Base-by-base conservation (phyloP, 805 yeast species). In the Candida montana region DNA sequence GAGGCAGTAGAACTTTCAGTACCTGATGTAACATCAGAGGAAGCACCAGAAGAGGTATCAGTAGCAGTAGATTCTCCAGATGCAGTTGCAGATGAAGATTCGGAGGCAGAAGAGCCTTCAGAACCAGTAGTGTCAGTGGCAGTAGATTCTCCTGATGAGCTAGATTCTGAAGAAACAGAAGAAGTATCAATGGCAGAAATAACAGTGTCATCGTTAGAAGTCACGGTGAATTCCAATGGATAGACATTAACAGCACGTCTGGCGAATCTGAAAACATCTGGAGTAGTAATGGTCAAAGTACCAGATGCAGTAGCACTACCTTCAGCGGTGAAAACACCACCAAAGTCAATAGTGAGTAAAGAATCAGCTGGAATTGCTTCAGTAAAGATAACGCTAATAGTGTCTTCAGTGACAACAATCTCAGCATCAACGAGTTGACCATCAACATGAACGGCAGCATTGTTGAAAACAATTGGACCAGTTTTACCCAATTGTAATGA, bases 391-490 rank as follows among this genome's bases (percentile, higher is more conserved):
- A 41, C 38, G 44, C 39, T 5, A 37, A 36, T 37, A 3, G 20
- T 27, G 19, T 39, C 18, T 23, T 37, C 33, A 23, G 41, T 11
- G 26, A 35, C 17, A 5, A 37, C 18, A 17, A 41, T 38, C n/a
- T 20, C 33, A 8, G 41, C 4, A 7, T 35, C n/a, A 17, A 26
- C 31, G 3, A 10, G 40, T n/a, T 28, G 18, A 39, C 48, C 53
- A 30, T 38, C 43, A 26, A 45, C 45, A 16, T 30, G 23, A 15
- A 35, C 42, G 31, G 30, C 31, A 29, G 42, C 43, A 17, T 35
- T 35, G 12, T 36, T 37, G 43, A 39, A 49, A 15, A n/a, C 35
- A 37, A 47, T 45, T 7, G 23, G 24, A 35, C 46, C 47, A 5
- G 19, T 21, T 28, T 32, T 33, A 35, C 32, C n/a, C 7, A 28